These are phyloP conservation scores for Quercus ilex DNA, from an alignment of 306 rosid genomes.

Conservation along the genomic window DNA sequence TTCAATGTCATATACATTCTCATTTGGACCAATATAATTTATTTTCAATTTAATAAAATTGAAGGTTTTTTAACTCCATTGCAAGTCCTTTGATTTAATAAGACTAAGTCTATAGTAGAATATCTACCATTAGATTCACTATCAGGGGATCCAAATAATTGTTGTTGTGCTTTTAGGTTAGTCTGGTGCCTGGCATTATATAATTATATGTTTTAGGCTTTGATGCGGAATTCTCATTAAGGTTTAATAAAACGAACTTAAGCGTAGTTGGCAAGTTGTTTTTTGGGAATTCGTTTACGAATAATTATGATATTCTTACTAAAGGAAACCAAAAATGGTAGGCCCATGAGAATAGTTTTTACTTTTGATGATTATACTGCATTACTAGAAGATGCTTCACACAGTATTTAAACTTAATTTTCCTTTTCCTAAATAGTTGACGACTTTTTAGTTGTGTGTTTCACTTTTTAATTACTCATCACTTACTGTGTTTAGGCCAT, in stretches of 20 bases:
- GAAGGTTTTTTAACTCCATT: no score
- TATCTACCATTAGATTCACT: no score
- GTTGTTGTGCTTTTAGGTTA: neutral
- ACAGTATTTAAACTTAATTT: slow-evolving; percentile 21
- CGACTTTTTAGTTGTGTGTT: slow-evolving; percentile 9
- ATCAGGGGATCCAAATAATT: neutral
- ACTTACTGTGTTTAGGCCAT: slow-evolving; percentile 63
- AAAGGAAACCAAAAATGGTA: neutral
- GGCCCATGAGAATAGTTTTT: neutral
- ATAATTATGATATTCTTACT: neutral
- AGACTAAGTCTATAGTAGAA: no score
- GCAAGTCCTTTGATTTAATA: no score
- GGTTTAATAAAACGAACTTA: neutral
- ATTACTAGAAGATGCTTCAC: neutral
- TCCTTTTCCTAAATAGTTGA: slow-evolving; percentile 4
- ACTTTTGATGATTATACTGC: neutral
- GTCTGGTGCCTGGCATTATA: neutral
- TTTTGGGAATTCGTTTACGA: neutral
- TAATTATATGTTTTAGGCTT: neutral
- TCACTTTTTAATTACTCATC: slow-evolving; percentile 23
- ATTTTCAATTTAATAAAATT: no score
- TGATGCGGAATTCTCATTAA: neutral
- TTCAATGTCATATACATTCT: no score
- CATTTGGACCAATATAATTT: no score
- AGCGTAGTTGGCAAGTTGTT: neutral